Evolutionary conservation across 176 grass and related monocot species (phyloP), one percentile per base, ranked within the genome.

Genomic region (Oropetium thomaeum): DNA sequence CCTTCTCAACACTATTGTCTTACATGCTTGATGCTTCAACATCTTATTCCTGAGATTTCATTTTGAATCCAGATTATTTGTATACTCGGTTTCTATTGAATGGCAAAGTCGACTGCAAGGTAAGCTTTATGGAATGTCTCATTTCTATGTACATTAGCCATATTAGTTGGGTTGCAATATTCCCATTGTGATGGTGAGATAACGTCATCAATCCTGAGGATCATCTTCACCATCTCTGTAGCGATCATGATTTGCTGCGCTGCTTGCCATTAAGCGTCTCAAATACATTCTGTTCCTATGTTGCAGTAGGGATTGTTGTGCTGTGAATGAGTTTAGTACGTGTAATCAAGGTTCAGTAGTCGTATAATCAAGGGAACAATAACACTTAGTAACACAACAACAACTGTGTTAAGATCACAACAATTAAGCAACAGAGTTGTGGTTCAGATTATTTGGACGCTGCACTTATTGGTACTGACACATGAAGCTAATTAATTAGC

Each of bases 31-130:
- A n/a, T n/a, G n/a, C 76, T 83, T 38, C 54, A 61, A 76, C 27
- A 82, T 22, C 19, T 69, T 65, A 65, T 55, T 74, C 76, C 80
- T 85, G 25, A 17, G 27, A 30, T 63, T 71, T 66, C 41, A 34
- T 55, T 77, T 84, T 7, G 7, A 42, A 62, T 80, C 62, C 76
- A 98, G 95, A 62, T 92, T 91, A 87, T 98, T 94, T 84, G 89
- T 98, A 35, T 98, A 98, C 81, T 90, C 89, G 7, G 95, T 98
- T 82, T 88, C 95, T 58, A 80, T 58, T 98, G 95, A 98, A 84
- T 69, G 91, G 91, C 58, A 89, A 93, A 83, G 81, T 98, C 69
- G 82, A 92, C 58, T 65, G 90, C 20, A 94, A 98, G 95, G 95
- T 98, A 87, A 62, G 42, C 17, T 63, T 20, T 40, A 8, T 45